Conservation (phyloP, 495 filamentous ascomycete genomes). For the Penicillium robsamsonii region DNA sequence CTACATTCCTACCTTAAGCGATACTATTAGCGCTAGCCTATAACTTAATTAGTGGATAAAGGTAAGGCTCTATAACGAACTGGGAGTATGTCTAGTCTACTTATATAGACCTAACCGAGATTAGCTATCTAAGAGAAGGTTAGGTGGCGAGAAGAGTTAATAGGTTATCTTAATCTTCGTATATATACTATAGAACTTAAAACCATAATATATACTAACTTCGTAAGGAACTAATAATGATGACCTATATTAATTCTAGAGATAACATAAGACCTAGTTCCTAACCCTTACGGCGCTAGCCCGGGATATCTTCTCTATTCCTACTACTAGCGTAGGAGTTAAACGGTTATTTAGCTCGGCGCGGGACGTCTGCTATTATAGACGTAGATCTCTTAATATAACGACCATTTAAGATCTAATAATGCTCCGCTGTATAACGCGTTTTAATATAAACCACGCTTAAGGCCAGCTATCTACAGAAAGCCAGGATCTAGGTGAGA, state of each 20-base stretch:
- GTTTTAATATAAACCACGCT: conserved; percentile 6
- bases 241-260: background rate
- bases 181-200: conserved; percentile 1
- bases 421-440: conserved; percentile 4
- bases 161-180: conserved; percentile 1
- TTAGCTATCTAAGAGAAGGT: background rate
- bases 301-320: background rate
- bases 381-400: background rate
- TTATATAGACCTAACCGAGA: background rate
- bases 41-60: background rate
- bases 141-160: background rate
- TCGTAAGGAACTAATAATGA: background rate
- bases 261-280: background rate
- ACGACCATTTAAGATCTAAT: background rate
- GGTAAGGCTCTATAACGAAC: background rate
- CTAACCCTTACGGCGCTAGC: background rate
- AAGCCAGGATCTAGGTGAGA: conserved; percentile 1
- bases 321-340: background rate
- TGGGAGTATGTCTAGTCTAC: background rate
- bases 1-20: background rate
- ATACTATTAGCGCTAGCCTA: background rate
- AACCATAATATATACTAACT: background rate
- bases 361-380: conserved; percentile 1
- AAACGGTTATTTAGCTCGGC: background rate
- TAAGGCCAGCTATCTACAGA: conserved; percentile 6